Base-by-base conservation (phyloP, 306 rosid species). In the Hylodesmum podocarpum region DNA sequence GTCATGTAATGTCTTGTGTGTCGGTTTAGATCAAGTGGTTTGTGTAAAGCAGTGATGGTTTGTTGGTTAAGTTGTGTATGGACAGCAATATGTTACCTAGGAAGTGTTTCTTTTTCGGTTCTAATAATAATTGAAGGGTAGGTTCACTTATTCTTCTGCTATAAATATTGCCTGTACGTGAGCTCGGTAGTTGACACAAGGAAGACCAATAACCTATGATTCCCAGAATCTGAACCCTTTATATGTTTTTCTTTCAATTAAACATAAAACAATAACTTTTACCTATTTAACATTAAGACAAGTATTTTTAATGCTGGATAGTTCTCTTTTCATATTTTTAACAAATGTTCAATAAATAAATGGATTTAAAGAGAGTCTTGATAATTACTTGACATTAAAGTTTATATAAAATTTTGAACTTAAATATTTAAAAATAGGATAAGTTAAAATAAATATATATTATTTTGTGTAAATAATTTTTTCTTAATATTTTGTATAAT, bases 61-160 rank as follows among this genome's bases (percentile, higher is more conserved):
- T 68, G 73, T 44, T 68, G 43, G 11, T n/a, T 68, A 21, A 6
- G 43, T n/a, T 68, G 3, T 67, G 37, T n/a, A 67, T 67, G 37
- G 57, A 64, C 50, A 65, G 1, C 71, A 65, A 39, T 40, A 22
- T 41, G 40, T 25, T 68, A 68, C 43, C 58, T 68, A 68, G 58
- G 73, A 68, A 68, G 16, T 68, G 28, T 46, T 68, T 46, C 73
- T 67, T 67, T 44, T 43, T 44, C 6, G 43, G 16, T 27, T 27
- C 39, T 28, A 8, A 46, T 46, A 68, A 68, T 46, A 44, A 64
- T 37, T 64, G 18, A 64, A 7, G 19, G 70, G 49, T 63, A 16
- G 70, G 49, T 34, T 63, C 49, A 31, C 18, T 37, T 12, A 19
- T 64, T 39, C n/a, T n/a, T 21, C 31, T 64, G 28, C 70, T 37